Percentiles rank a stretch among this genome's conserved stretches.
phyloP scores from a whole-genome alignment of 768 basidiomycete species.

The Rhodotorula babjevae region DNA sequence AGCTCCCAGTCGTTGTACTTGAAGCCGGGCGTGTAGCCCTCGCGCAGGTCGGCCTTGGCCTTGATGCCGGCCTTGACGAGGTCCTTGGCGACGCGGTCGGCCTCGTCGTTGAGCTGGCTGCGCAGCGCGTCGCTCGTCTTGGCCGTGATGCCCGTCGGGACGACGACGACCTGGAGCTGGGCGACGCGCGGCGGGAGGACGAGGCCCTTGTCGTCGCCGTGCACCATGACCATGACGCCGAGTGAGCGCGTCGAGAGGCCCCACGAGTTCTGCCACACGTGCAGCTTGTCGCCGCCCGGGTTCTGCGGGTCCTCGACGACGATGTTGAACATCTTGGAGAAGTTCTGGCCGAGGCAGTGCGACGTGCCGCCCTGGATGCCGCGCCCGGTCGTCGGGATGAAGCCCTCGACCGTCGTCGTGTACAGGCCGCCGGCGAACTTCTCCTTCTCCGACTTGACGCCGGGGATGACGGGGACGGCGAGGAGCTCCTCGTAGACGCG shows the following conservation, averaged over 20 bases:
- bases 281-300: slow-evolving; percentile 58
- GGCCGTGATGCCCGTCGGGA: slow-evolving; percentile 90
- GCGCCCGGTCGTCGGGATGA: slow-evolving; percentile 92
- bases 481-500: slow-evolving; percentile 94
- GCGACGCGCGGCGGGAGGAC: slow-evolving; percentile 97
- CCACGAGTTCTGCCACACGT: slow-evolving; percentile 99
- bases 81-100: slow-evolving; percentile 65
- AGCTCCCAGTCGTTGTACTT: slow-evolving; percentile 99
- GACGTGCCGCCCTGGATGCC: slow-evolving; percentile 98
- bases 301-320: slow-evolving; percentile 83
- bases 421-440: slow-evolving; percentile 98
- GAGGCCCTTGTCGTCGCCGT: slow-evolving; percentile 94
- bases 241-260: slow-evolving; percentile 92
- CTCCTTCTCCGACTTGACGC: slow-evolving; percentile 97
- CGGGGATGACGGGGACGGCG: slow-evolving; percentile 93
- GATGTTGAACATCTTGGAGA: slow-evolving; percentile 98
- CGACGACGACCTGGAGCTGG: slow-evolving; percentile 79
- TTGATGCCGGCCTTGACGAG: slow-evolving; percentile 70
- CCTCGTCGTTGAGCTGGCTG: slow-evolving; percentile 66
- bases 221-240: slow-evolving; percentile 99
- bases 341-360: slow-evolving; percentile 97
- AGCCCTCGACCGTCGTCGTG: slow-evolving; percentile 96
- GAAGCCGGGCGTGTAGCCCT: slow-evolving; percentile 95
- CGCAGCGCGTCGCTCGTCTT: slow-evolving; percentile 61
- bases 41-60: slow-evolving; percentile 84